phyloP scores from a whole-genome alignment of 1,284 basidiomycete species.

The Butyriboletus appendiculatus region DNA sequence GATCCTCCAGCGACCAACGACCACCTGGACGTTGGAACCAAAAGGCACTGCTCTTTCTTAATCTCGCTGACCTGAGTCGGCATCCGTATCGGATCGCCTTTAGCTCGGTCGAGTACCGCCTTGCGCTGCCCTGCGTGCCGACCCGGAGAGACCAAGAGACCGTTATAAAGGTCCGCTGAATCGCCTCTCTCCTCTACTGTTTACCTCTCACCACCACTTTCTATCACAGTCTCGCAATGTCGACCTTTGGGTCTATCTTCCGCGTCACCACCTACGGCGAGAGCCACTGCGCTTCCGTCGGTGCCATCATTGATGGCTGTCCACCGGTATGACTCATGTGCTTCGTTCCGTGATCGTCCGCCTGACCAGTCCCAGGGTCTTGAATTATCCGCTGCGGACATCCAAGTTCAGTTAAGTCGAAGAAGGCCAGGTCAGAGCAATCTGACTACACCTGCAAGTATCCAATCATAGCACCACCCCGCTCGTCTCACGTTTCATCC shows the following conservation, averaged over 20 bases:
- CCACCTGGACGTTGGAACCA: neutral
- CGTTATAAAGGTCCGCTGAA: conserved; percentile 23
- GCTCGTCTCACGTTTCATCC: conserved; percentile 7
- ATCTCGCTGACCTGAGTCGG: neutral
- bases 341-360: conserved; percentile 5
- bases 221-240: conserved; percentile 58
- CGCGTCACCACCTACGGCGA: conserved; percentile 98
- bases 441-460: conserved; percentile 89
- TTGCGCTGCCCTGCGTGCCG: conserved; percentile 10
- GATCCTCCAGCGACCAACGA: neutral
- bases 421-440: conserved; percentile 95
- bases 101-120: conserved; percentile 28
- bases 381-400: conserved; percentile 76
- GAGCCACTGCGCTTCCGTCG: conserved; percentile 96
- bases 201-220: conserved; percentile 14
- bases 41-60: conserved; percentile 1
- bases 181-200: neutral
- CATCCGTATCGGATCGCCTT: conserved; percentile 7
- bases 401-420: conserved; percentile 91
- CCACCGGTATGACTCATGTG: conserved; percentile 70
- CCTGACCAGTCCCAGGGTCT: conserved; percentile 66
- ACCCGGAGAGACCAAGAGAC: neutral
- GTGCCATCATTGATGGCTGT: conserved; percentile 96
- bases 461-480: conserved; percentile 2
- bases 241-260: conserved; percentile 89